phyloP scores from a whole-genome alignment of 2,329 filamentous ascomycete species.

The Zymoseptoria tritici region DNA sequence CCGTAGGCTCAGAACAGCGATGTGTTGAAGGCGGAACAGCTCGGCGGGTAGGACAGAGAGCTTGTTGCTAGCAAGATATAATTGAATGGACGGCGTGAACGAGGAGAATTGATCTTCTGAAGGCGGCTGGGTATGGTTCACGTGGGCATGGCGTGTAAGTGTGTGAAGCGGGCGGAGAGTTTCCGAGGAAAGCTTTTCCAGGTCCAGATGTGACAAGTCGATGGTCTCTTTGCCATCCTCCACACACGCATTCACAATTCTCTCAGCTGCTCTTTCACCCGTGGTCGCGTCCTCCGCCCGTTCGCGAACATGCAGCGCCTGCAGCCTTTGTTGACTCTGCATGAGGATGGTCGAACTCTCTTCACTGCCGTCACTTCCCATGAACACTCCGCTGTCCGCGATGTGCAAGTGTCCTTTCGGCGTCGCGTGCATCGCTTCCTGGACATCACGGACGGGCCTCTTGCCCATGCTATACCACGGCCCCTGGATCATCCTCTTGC shows the following conservation, averaged over 20 bases:
- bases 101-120: conserved; percentile 54
- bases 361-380: conserved; percentile 52
- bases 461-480: conserved; percentile 53
- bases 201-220: conserved; percentile 50
- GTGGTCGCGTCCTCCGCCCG: conserved; percentile 1
- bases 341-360: conserved; percentile 5
- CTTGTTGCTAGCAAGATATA: conserved; percentile 56
- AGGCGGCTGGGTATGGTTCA: conserved; percentile 24
- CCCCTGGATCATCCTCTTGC: conserved; percentile 58
- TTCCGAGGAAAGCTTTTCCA: conserved; percentile 49
- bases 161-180: conserved; percentile 49
- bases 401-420: not conserved
- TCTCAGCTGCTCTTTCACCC: conserved; percentile 16
- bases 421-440: not conserved
- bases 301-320: not conserved
- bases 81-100: conserved; percentile 51
- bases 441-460: conserved; percentile 27
- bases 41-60: conserved; percentile 51
- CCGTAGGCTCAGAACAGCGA: conserved; percentile 58
- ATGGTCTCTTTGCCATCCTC: conserved; percentile 54
- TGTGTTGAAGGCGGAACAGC: conserved; percentile 54
- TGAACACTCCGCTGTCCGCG: conserved; percentile 60
- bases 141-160: conserved; percentile 28
- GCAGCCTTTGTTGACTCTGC: not conserved
- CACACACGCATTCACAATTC: conserved; percentile 24